These are phyloP conservation scores for Amanita subjunquillea DNA, from an alignment of 768 basidiomycete genomes.

Conservation along the genomic window DNA sequence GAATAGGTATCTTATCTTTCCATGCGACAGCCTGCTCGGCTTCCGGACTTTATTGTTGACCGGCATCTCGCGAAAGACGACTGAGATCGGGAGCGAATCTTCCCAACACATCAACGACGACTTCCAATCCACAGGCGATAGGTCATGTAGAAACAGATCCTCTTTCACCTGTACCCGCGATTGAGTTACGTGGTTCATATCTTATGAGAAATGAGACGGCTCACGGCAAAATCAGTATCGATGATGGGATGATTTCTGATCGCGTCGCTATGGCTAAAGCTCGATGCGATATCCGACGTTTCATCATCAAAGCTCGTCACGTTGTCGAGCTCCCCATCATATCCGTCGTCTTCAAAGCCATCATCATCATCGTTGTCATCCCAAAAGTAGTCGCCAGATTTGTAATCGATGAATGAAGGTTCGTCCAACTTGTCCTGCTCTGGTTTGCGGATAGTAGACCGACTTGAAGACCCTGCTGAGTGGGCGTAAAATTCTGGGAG, in stretches of 20 bases:
- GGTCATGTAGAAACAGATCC: neutral
- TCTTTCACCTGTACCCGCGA: neutral
- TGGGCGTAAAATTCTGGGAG: neutral
- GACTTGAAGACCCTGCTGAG: neutral
- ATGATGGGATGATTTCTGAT: constrained; percentile 2
- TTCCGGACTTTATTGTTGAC: neutral
- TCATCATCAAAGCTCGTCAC: neutral
- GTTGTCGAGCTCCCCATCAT: neutral
- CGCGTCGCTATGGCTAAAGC: constrained; percentile 1
- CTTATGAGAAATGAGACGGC: neutral
- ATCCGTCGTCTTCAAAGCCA: neutral
- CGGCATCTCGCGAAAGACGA: neutral
- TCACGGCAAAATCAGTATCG: constrained; percentile 1
- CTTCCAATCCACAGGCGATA: neutral
- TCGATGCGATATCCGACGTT: neutral
- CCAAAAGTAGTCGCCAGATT: neutral
- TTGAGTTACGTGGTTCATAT: neutral
- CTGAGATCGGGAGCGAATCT: neutral
- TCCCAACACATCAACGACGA: constrained; percentile 2
- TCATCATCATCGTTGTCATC: constrained; percentile 1
- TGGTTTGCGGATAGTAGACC: neutral
- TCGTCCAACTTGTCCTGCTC: neutral
- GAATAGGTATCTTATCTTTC: neutral
- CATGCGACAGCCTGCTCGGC: neutral
- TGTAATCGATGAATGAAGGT: neutral